phyloP scores from a whole-genome alignment of 148 eudicot species.

The Cornus suecica region DNA sequence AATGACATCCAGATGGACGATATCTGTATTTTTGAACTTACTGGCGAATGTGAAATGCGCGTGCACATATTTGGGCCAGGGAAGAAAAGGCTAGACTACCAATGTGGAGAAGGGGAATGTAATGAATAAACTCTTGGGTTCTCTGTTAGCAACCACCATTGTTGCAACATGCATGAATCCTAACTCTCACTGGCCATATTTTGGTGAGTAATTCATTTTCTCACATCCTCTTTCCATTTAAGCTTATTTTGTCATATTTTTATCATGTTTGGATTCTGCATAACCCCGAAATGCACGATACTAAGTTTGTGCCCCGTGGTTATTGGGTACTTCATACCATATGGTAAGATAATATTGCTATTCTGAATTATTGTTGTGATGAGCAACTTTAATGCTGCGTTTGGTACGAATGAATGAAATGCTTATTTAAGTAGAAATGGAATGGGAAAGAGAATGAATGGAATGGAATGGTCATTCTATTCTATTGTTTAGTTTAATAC shows the following conservation, averaged over 20 bases:
- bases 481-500: too few relatives aligned
- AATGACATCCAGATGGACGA: conserved; percentile 77
- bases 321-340: background rate
- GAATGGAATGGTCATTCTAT: too few relatives aligned
- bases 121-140: conserved; percentile 24
- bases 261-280: background rate
- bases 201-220: conserved; percentile 11
- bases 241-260: background rate
- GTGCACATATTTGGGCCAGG: conserved; percentile 70
- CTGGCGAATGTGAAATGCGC: conserved; percentile 70
- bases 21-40: conserved; percentile 88
- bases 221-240: background rate
- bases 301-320: background rate
- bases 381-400: too few relatives aligned
- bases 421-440: too few relatives aligned
- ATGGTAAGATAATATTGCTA: background rate
- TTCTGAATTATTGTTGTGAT: too few relatives aligned
- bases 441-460: too few relatives aligned
- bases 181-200: background rate
- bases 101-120: conserved; percentile 24
- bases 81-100: conserved; percentile 52
- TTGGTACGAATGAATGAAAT: too few relatives aligned
- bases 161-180: background rate
- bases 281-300: background rate
- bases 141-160: conserved; percentile 5